Base-by-base conservation (phyloP, 1,284 basidiomycete genomes). In the Leccinum fuscescens region DNA sequence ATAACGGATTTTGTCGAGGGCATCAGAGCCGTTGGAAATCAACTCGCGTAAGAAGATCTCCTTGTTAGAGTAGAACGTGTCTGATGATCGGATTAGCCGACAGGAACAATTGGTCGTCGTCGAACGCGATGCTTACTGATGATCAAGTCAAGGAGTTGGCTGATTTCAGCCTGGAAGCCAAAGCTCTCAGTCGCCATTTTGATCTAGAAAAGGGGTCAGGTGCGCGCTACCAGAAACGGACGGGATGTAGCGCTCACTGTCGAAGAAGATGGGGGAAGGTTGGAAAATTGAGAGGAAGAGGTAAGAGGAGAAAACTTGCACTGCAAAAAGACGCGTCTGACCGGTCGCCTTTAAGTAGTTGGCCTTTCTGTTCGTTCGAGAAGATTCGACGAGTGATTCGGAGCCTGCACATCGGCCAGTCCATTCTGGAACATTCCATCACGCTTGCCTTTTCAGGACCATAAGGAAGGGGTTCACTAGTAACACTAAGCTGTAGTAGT, bases 41-140 rank as follows among this genome's bases (percentile, higher is more conserved):
- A 97, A 64, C 80, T 98, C 95, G 77, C 95, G 92, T 70, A 97
- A 87, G 86, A 97, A 97, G 77, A 97, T 96, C 82, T 96, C 94
- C 85, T 97, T 97, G 88, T 97, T 96, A 64, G 92, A 94, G 87
- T 97, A 96, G 86, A 96, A 97, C 65, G 94, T 96, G 84, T 96
- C 93, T 93, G 59, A 42, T 17, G 48, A 59, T 58, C 44, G 4
- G 4, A 44, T 64, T 24, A 64, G 57, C 50, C 29, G 4, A 51
- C 55, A 56, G 0, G 44, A 5, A 42, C 11, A 15, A 29, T 20
- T 35, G 29, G 52, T 22, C 27, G 50, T 53, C 24, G 48, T 54
- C 51, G 8, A 37, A 37, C 24, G 51, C 7, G 53, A 24, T 54
- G 79, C 86, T 59, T 71, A 92, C 91, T 94, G 84, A 93, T 94